Conservation (phyloP, 2,329 filamentous ascomycete genomes). For the Clonostachys rhizophaga region DNA sequence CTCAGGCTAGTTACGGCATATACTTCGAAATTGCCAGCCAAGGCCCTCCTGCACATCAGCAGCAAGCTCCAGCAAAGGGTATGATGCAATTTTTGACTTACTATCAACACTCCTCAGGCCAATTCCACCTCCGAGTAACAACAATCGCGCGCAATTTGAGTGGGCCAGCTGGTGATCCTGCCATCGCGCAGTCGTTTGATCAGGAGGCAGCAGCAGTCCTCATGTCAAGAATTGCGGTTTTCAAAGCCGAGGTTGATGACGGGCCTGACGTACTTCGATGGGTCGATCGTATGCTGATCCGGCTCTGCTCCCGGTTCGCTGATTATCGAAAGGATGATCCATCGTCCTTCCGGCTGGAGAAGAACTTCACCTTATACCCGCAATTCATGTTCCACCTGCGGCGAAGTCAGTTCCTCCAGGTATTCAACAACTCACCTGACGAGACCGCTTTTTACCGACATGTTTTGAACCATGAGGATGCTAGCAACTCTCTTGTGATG, state of each 20-base stretch:
- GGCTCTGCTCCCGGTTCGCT: slow-evolving; percentile 91
- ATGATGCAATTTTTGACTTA: slow-evolving; percentile 99
- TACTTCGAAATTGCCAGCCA: slow-evolving; percentile 98
- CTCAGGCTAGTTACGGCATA: slow-evolving; percentile 86
- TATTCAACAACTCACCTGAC: slow-evolving; percentile 99
- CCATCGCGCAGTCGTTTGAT: slow-evolving; percentile 94
- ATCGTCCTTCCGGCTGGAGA: slow-evolving; percentile 92
- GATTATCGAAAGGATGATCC: slow-evolving; percentile 98
- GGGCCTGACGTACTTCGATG: slow-evolving; percentile 96
- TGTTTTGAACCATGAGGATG: slow-evolving; percentile 94
- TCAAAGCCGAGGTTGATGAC: slow-evolving; percentile 97
- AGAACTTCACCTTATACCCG: slow-evolving; percentile 98
- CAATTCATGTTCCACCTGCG: slow-evolving; percentile 99
- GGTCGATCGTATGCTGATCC: slow-evolving; percentile 98
- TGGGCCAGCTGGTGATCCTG: slow-evolving; percentile 88
- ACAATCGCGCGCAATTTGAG: slow-evolving; percentile 89
- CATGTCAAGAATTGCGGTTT: slow-evolving; percentile 98
- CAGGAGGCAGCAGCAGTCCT: slow-evolving; percentile 96
- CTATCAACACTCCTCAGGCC: slow-evolving; percentile 94
- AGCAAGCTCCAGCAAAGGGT: slow-evolving; percentile 83
- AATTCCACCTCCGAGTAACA: slow-evolving; percentile 93
- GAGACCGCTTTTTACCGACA: slow-evolving; percentile 99
- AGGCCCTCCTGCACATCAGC: slow-evolving; percentile 72
- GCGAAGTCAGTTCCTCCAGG: slow-evolving; percentile 93
- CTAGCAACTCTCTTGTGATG: slow-evolving; percentile 96